Evolutionary conservation across 768 basidiomycete species (phyloP).

Genomic region (Cystobasidium tubakii): DNA sequence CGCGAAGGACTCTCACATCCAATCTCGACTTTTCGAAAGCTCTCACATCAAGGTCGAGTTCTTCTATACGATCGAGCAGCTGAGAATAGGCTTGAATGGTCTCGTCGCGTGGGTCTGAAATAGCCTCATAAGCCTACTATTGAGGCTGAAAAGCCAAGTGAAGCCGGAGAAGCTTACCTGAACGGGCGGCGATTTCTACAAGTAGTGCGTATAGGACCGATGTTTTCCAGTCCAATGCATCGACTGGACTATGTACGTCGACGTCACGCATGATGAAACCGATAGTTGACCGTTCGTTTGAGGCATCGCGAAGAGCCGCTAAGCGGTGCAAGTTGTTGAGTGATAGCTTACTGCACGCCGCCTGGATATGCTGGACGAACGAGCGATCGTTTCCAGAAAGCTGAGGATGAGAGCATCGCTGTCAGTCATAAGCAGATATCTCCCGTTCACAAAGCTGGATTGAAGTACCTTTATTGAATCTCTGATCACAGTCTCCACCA

Average conservation of each 20-base stretch:
- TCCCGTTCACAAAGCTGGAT: constrained; percentile 12
- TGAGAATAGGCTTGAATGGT: constrained; percentile 62
- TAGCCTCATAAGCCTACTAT: constrained; percentile 31
- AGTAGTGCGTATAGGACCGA: constrained; percentile 70
- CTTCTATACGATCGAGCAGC: constrained; percentile 60
- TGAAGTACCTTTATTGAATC: constrained; percentile 65
- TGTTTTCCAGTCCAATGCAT: constrained; percentile 63
- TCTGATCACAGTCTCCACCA: constrained; percentile 65
- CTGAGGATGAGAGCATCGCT: constrained; percentile 36
- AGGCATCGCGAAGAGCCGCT: neutral
- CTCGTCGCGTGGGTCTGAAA: constrained; percentile 51
- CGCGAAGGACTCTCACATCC: constrained; percentile 57
- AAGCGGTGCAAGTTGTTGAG: neutral
- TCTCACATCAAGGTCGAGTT: constrained; percentile 58
- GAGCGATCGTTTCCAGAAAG: constrained; percentile 46
- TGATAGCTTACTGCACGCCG: constrained; percentile 56
- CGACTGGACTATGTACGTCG: constrained; percentile 59
- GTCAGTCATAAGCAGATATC: constrained; percentile 27
- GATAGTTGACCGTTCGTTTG: constrained; percentile 44
- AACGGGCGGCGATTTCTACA: constrained; percentile 59
- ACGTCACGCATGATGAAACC: constrained; percentile 67
- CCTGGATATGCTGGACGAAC: constrained; percentile 49
- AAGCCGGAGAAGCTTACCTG: constrained; percentile 48
- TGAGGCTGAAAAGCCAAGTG: constrained; percentile 52
- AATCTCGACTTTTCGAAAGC: constrained; percentile 70